Evolutionary conservation across 2,329 filamentous ascomycete species (phyloP), one percentile per base, ranked within the genome.

Genomic region (Huntiella decipiens): DNA sequence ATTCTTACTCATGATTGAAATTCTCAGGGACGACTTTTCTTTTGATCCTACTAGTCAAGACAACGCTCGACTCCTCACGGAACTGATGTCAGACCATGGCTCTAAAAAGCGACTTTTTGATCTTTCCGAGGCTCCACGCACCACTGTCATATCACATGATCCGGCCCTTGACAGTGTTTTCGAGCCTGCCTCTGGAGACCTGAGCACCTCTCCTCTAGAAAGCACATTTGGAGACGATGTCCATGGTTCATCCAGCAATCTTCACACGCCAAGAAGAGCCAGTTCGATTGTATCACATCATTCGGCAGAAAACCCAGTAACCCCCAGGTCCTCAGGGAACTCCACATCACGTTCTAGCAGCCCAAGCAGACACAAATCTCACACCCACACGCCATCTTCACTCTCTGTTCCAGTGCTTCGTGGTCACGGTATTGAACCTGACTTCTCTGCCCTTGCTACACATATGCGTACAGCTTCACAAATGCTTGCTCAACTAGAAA

Each of bases 391-490:
- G 39, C 66, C 67, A 44, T 67, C 72, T 10, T 40, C 35, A 32
- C 31, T 47, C 3, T 5, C 41, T 72, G 69, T 52, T 17, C 46
- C 46, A 6, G 38, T 38, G 17, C 28, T 48, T n/a, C 43, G 45
- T 66, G 66, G 19, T 64, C 71, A 12, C 62, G 65, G 8, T 81
- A 86, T 49, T 17, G 81, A 85, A 56, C 79, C 81, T 1, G 83
- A 91, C 56, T 82, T 88, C 53, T 84, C 81, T 8, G 83, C 83
- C 2, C 63, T 91, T 31, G 84, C 83, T 10, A 87, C 82, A 10
- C 83, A 91, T 58, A 91, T 91, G 82, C 74, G 83, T 15, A 86
- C 82, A 3, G 83, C 83, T 3, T 84, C 83, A 11, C 82, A 87
- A 59, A 91, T 91, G 83, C 66, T 91, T 38, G 81, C 83, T 11